Base-by-base conservation (phyloP, 2,329 filamentous ascomycete genomes). In the Madurella mycetomatis region DNA sequence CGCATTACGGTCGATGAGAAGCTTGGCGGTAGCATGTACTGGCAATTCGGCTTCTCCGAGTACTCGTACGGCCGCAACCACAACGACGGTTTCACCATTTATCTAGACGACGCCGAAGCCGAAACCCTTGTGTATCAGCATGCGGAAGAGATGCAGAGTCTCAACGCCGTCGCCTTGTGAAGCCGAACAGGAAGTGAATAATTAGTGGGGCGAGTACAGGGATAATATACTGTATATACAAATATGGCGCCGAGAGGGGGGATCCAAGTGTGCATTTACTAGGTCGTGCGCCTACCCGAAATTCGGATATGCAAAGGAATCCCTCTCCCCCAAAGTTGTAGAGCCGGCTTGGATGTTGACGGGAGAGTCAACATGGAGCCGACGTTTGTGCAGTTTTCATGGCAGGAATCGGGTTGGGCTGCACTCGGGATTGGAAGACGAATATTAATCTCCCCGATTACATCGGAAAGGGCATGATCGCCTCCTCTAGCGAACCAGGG, bases 11-110 rank as follows among this genome's bases (percentile, higher is more conserved):
- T 78, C 7, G 67, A 74, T 52, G 72, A 78, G 61, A 73, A 75
- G 59, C 69, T 82, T 64, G 67, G 75, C 0, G 63, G 63, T 2
- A 78, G 81, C 56, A 70, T 81, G 72, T 82, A 74, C 66, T 82
- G 79, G 79, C 80, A 82, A 57, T 81, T 71, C 58, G 79, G 79
- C 0, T 81, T 68, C 58, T 73, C 70, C 4, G 70, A 69, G 0
- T 81, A 74, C 60, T 80, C 77, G 3, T 80, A 78, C 40, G 78
- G 79, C 0, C 70, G 72, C 41, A 82, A 82, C 62, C 69, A 82
- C 48, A 68, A 82, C 42, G 79, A 82, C 50, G 79, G 79, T 0
- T 82, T 82, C 62, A 82, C 79, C 1, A 80, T 82, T 47, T 82
- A 72, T 59, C 59, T 81, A 31, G 79, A 82, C 25, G 73, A 77